A percentile compares a stretch with the other conserved stretches of the same genome.
These are phyloP conservation scores for Sherardia arvensis DNA, from an alignment of 257 asterid species.

Conservation along the genomic window DNA sequence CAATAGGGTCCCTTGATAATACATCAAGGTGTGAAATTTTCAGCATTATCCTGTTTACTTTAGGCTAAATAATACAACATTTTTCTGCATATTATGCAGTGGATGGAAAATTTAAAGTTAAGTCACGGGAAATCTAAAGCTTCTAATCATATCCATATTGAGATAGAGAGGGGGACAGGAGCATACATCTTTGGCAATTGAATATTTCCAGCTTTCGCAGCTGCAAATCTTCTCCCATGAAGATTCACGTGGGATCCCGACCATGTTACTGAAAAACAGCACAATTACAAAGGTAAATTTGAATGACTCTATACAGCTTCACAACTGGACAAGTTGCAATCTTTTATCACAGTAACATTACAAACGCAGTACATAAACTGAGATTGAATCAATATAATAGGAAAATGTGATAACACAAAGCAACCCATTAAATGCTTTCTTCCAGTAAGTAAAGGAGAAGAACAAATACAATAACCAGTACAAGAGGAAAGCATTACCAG, in stretches of 20 bases:
- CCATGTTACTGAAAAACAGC: constrained; percentile 41
- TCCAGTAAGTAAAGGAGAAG: background rate
- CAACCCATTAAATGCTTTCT: background rate
- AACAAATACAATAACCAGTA: too few relatives aligned
- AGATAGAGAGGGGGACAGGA: constrained; percentile 13
- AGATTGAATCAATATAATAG: background rate
- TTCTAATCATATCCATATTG: background rate
- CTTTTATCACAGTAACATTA: background rate
- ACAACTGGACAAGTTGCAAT: background rate
- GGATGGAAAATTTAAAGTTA: background rate
- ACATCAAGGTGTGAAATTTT: too few relatives aligned
- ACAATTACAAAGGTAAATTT: constrained; percentile 2
- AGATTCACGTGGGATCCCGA: constrained; percentile 17
- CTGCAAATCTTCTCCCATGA: constrained; percentile 45
- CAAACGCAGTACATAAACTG: background rate
- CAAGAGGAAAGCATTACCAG: constrained; percentile 30
- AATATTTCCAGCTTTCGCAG: constrained; percentile 43
- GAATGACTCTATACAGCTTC: background rate
- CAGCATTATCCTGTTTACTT: background rate
- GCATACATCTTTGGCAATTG: constrained; percentile 55
- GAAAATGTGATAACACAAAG: background rate
- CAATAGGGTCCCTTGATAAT: background rate
- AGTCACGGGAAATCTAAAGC: background rate
- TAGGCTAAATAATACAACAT: background rate
- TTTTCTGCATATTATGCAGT: background rate